phyloP scores from a whole-genome alignment of 2,329 filamentous ascomycete species.

The Hawksworthiomyces lignivorus region DNA sequence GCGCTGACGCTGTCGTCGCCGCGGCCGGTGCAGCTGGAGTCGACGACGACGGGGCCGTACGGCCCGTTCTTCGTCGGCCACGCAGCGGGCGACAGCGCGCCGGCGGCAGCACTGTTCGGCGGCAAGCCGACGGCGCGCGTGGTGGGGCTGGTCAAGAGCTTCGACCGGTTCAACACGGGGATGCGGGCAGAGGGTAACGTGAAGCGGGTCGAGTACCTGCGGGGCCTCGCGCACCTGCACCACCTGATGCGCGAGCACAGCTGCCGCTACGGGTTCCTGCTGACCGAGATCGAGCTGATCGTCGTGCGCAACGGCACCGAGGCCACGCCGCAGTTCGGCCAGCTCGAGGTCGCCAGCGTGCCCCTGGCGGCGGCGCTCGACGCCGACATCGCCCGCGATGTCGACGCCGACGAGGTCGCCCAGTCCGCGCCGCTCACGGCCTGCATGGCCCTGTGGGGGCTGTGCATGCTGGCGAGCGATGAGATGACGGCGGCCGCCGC shows the following conservation, averaged over 20 bases:
- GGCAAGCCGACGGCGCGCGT: conserved; percentile 39
- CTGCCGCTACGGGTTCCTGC: conserved; percentile 90
- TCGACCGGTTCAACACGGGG: conserved; percentile 89
- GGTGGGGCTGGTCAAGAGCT: conserved; percentile 73
- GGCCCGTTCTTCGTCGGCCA: conserved; percentile 55
- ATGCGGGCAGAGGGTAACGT: conserved; percentile 82
- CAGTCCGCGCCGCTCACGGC: conserved; percentile 54
- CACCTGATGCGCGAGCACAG: conserved; percentile 88
- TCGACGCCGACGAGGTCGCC: conserved; percentile 22
- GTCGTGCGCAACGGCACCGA: conserved; percentile 74
- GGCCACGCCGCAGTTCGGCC: conserved; percentile 75
- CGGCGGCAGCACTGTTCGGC: conserved; percentile 44
- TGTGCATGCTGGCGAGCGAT: conserved; percentile 44
- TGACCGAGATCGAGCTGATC: conserved; percentile 92
- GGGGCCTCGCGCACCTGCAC: conserved; percentile 78
- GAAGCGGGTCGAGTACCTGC: conserved; percentile 82
- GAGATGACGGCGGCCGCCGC: conserved; percentile 18
- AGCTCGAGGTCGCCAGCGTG: conserved; percentile 64
- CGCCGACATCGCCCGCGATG: conserved; percentile 15
- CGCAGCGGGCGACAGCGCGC: conserved; percentile 47
- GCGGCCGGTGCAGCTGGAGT: conserved; percentile 44
- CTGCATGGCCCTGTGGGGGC: conserved; percentile 67
- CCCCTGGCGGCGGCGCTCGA: conserved; percentile 39
- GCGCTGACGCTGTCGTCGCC: conserved; percentile 71
- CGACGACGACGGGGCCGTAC: neutral